These are phyloP conservation scores for Chaetomidium leptoderma DNA, from an alignment of 495 filamentous ascomycete genomes.

Conservation along the genomic window DNA sequence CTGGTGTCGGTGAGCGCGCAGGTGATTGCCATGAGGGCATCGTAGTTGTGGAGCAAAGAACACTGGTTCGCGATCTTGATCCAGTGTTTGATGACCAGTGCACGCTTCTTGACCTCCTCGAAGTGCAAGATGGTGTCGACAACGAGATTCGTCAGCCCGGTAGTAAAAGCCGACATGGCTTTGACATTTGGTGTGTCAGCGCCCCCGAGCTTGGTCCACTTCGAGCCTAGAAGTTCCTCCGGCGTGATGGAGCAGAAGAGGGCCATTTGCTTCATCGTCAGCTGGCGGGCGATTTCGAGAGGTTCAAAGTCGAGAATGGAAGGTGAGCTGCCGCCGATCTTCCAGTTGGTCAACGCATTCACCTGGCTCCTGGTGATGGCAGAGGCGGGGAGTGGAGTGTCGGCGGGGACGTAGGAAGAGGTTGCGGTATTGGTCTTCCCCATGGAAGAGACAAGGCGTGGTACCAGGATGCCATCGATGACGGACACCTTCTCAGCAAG, in stretches of 20 bases:
- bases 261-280: constrained; percentile 88
- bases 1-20: constrained; percentile 88
- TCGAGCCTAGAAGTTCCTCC: constrained; percentile 86
- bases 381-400: constrained; percentile 65
- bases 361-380: constrained; percentile 71
- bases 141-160: constrained; percentile 85
- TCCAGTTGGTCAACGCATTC: constrained; percentile 67
- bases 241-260: constrained; percentile 92
- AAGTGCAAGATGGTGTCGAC: constrained; percentile 89
- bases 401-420: constrained; percentile 62
- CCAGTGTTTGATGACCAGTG: constrained; percentile 93
- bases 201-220: constrained; percentile 84
- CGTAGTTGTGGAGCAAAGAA: constrained; percentile 89
- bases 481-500: constrained; percentile 78
- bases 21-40: constrained; percentile 93
- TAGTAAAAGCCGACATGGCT: constrained; percentile 89
- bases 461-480: constrained; percentile 71
- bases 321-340: constrained; percentile 61
- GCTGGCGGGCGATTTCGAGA: constrained; percentile 83
- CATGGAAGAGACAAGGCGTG: constrained; percentile 80
- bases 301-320: constrained; percentile 91
- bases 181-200: constrained; percentile 85
- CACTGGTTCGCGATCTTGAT: constrained; percentile 90
- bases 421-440: constrained; percentile 77
- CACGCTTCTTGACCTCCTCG: constrained; percentile 87